Evolutionary conservation across 805 yeast genomes (phyloP), one percentile per base, ranked within the genome.

Genomic region (Metschnikowia reukaufii): DNA sequence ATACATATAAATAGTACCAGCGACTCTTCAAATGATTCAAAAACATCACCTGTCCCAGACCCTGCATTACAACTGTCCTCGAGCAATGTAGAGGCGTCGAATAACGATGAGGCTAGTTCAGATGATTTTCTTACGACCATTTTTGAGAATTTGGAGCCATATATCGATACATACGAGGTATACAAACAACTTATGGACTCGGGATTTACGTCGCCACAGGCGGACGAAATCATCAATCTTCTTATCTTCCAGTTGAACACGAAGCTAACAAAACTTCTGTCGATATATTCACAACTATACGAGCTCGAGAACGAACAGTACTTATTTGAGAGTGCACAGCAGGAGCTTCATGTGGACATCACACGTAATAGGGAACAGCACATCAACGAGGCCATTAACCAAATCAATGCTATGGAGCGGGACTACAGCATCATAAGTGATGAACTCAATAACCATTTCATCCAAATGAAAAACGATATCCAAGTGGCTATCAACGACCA

Each of bases 291-390:
- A 4, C 82, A 79, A 18, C 66, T 67, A 21, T 81, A 82, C 51
- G 96, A 89, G 55, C 68, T 89, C 13, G 96, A 91, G 52, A 92
- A 91, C 58, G 97, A 92, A 58, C 78, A 81, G 18, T 94, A 92
- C 61, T 67, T 94, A 12, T 91, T 89, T 63, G 92, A 90, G 61
- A 95, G 97, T 27, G 96, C 97, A 0, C 88, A 88, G 51, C 84
- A 91, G 45, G 98, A 92, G 63, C 67, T 92, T 31, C 67, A 85
- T 40, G 88, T 86, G 37, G 96, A 90, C 57, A 79, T 90, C 19
- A 82, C 84, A 34, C 76, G 83, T 34, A 78, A 85, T 25, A 71
- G 97, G 54, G 90, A 85, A 52, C 70, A 73, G 10, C 87, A 88
- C 50, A 72, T 86, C 44, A 83, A 82, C 54, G 84, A 83, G 44